Evolutionary conservation across 1,284 basidiomycete species (phyloP).

Genomic region (Mycosarcoma mackinlayi): DNA sequence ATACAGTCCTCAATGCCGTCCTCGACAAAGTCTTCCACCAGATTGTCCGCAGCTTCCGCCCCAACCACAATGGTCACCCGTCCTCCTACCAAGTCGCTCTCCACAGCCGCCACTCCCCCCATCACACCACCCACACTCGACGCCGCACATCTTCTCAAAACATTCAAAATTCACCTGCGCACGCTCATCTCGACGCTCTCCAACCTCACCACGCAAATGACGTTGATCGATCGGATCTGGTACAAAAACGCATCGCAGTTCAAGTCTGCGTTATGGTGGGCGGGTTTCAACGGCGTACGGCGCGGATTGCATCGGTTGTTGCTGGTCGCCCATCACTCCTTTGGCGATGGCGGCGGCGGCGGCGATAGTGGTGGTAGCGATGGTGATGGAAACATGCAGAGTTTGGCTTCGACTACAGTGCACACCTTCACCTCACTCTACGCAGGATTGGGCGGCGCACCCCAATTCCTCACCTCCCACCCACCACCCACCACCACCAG

Average conservation of each 20-base stretch:
- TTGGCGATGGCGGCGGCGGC: background rate
- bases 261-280: conserved; percentile 24
- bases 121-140: background rate
- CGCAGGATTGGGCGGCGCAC: conserved; percentile 9
- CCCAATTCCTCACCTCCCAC: background rate
- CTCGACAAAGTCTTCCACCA: too few species aligned
- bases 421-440: background rate
- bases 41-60: background rate
- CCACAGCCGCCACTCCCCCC: background rate
- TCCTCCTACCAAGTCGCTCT: background rate
- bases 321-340: too few species aligned
- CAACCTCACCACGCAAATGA: background rate
- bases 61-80: background rate
- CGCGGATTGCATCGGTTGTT: background rate
- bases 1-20: too few species aligned
- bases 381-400: background rate
- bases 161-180: background rate
- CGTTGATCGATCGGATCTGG: conserved; percentile 24
- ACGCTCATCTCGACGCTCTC: background rate
- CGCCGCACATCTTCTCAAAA: conserved; percentile 3
- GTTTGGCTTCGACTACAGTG: background rate
- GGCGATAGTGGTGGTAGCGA: background rate
- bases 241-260: conserved; percentile 47
- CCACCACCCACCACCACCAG: background rate
- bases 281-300: conserved; percentile 6